These are phyloP conservation scores for Ascochyta clinopodiicola DNA, from an alignment of 2,329 filamentous ascomycete genomes.

Conservation along the genomic window DNA sequence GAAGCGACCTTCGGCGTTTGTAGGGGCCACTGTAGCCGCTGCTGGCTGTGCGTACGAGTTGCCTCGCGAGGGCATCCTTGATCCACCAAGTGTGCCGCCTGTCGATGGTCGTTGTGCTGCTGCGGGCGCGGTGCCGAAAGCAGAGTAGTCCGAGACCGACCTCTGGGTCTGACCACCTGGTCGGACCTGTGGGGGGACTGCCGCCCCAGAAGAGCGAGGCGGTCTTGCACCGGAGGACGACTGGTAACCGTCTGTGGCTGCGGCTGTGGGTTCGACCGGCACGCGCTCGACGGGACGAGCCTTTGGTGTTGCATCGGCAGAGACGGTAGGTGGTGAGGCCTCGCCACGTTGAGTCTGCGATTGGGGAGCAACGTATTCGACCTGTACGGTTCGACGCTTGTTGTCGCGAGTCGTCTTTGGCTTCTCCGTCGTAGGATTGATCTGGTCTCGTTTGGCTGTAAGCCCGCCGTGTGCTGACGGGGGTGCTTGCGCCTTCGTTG, in stretches of 20 bases:
- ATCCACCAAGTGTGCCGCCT: constrained; percentile 72
- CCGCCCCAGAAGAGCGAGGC: constrained; percentile 27
- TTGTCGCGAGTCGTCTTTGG: constrained; percentile 76
- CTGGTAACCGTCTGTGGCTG: constrained; percentile 46
- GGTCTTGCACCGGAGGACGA: constrained; percentile 34
- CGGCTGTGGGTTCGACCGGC: constrained; percentile 52
- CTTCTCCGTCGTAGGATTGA: constrained; percentile 70
- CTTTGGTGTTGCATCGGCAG: constrained; percentile 49
- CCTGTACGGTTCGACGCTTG: constrained; percentile 93
- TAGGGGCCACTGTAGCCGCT: constrained; percentile 84
- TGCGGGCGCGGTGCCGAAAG: constrained; percentile 50
- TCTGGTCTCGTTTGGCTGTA: constrained; percentile 74
- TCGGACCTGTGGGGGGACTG: constrained; percentile 42
- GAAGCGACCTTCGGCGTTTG: constrained; percentile 87
- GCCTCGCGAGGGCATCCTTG: constrained; percentile 73
- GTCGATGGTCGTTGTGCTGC: constrained; percentile 72
- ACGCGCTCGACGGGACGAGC: constrained; percentile 59
- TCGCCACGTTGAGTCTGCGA: constrained; percentile 83
- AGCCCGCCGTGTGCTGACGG: constrained; percentile 63
- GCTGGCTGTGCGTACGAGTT: constrained; percentile 86
- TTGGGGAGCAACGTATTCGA: constrained; percentile 93
- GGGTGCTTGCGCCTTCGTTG: constrained; percentile 68
- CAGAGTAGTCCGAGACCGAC: constrained; percentile 57
- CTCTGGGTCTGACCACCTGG: constrained; percentile 57
- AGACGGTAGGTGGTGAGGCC: constrained; percentile 45